Evolutionary conservation across 805 yeast species (phyloP), one percentile per base, ranked within the genome.

Genomic region (Diddensiella santjacobensis): DNA sequence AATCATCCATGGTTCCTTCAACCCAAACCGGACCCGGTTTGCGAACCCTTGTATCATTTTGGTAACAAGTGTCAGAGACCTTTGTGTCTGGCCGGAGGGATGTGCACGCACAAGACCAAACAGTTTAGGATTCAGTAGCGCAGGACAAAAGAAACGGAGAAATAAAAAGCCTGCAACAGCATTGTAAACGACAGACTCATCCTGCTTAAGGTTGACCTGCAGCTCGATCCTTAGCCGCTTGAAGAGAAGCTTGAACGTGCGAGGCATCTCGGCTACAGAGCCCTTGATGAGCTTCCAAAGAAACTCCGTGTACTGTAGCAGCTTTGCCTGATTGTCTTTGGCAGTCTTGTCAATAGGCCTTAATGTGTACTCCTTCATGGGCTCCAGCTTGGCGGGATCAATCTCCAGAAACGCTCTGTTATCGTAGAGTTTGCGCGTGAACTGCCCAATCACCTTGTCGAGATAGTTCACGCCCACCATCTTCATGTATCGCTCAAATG

Each of bases 111-210:
- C 78, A 43, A 93, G 70, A 51, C 82, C 81, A 63, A 88, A 89
- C 42, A 90, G 65, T 58, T 87, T 88, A 0, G 99, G 99, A 59
- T 88, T 90, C 60, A 93, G 68, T 23, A 91, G 77, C 0, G 96
- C 96, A 0, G 99, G 98, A 58, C 96, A 89, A 54, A 89, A 77
- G 64, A 83, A 87, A 51, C 96, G 71, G 51, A 91, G 68, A 62
- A 91, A 93, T 10, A 91, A 69, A 58, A 93, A 86, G 0, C 96
- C 89, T 18, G 93, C 78, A 26, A 90, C 68, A 43, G 95, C 85
- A 59, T 89, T 84, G 50, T 84, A 70, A 0, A 88, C 75, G 15
- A 51, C 48, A 40, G 47, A 42, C 24, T 46, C 48, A 5, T 43
- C 48, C 40, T 50, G 50, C 13, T 42, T 22, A 8, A 46, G 42